phyloP scores from a whole-genome alignment of 306 rosid species.

The Fagus crenata region DNA sequence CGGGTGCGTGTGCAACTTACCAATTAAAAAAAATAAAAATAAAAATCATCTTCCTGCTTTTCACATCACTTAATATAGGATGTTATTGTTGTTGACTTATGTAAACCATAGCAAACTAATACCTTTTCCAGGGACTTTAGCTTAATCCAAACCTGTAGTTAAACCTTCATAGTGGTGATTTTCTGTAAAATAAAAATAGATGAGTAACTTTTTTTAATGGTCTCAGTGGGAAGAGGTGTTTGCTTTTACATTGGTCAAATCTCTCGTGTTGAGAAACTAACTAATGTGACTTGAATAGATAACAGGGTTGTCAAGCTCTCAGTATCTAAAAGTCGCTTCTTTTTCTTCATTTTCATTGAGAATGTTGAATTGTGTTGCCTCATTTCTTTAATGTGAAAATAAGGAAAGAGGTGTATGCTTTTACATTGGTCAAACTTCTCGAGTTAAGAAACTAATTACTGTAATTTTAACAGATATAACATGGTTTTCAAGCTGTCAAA shows the following conservation, averaged over 20 bases:
- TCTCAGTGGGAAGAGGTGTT: no score
- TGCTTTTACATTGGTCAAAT: not conserved
- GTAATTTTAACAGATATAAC: not conserved
- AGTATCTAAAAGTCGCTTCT: not conserved
- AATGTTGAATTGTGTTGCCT: not conserved
- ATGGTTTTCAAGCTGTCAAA: not conserved
- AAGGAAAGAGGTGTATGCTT: no score
- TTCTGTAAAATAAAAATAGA: no score
- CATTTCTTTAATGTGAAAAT: not conserved
- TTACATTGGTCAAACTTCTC: not conserved
- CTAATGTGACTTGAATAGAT: not conserved
- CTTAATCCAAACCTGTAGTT: no score
- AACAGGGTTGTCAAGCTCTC: not conserved
- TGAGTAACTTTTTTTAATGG: no score
- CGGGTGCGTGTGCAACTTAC: no score
- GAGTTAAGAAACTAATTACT: not conserved
- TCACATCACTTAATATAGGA: not conserved
- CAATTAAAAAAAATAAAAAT: not conserved
- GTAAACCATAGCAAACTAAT: no score
- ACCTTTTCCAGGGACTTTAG: no score
- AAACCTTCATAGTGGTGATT: no score
- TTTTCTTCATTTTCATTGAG: not conserved
- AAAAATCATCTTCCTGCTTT: not conserved
- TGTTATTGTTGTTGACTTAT: not conserved
- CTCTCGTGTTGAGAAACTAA: not conserved